Base-by-base conservation (phyloP, 2,329 filamentous ascomycete genomes). In the Xylariales sp. region DNA sequence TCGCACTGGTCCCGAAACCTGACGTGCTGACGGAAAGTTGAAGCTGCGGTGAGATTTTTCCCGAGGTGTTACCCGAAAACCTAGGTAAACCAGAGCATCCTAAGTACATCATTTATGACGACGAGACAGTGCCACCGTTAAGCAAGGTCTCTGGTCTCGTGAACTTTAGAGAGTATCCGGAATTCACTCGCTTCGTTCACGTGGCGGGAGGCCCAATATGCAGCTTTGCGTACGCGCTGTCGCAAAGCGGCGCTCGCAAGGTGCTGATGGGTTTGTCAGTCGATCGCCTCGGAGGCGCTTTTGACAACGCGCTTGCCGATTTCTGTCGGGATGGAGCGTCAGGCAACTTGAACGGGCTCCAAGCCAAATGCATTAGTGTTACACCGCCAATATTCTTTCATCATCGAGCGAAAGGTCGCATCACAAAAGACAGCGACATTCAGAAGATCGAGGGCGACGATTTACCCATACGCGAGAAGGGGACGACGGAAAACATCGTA, bases 371-470 rank as follows among this genome's bases (percentile, higher is more conserved):
- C 30, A 68, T 78, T 53, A 78, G 73, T 34, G 75, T 80, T 3
- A 77, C 78, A 23, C 77, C 77, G 16, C 75, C 75, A 1, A 30
- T 80, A 0, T 79, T 79, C 53, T 77, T 77, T 62, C 75, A 79
- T 65, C 76, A 78, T 65, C 75, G 75, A 28, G 74, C 75, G 1
- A 76, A 73, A 28, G 76, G 74, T 10, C 45, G 61, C 1, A 55
- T 75, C 1, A 68, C 66, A 7, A 74, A 71, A 12, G 77, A 80
- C 46, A 78, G 75, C 63, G 76, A 79, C 64, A 79, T 79, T 9
- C 73, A 78, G 60, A 68, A 62, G 1, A 67, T 71, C 2, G 66
- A 68, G 1, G 70, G 70, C 8, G 71, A 63, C 3, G 64, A 71
- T 41, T 36, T 73, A 9, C 18, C 32, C 1, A 8, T 52, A 1